phyloP scores from a whole-genome alignment of 2,329 filamentous ascomycete species.

The Paraphaeosphaeria minitans region DNA sequence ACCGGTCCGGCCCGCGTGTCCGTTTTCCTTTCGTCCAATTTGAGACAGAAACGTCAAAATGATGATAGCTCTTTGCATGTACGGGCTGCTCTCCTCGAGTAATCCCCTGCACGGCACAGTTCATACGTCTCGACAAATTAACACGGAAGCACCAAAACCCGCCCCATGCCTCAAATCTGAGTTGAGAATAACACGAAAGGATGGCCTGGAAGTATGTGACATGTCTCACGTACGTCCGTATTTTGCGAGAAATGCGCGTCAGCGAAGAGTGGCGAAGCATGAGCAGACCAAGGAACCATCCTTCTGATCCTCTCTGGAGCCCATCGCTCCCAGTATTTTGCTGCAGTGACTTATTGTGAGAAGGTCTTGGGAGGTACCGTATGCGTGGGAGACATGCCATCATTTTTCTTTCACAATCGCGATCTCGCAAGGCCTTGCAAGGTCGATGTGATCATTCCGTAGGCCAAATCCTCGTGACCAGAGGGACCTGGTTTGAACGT shows the following conservation, averaged over 20 bases:
- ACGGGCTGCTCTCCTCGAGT: neutral
- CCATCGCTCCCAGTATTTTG: neutral
- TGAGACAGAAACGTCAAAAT: too few relatives aligned
- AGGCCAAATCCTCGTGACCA: neutral
- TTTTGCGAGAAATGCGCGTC: neutral
- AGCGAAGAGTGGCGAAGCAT: neutral
- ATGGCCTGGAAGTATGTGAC: neutral
- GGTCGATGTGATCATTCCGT: neutral
- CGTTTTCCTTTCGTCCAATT: too few relatives aligned
- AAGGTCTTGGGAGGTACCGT: too few relatives aligned
- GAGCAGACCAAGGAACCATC: neutral
- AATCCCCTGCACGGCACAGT: neutral
- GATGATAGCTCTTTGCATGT: neutral
- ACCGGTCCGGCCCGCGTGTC: too few relatives aligned
- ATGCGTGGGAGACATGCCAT: neutral
- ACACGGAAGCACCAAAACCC: neutral
- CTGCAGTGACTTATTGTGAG: neutral
- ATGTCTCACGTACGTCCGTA: neutral
- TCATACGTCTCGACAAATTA: neutral
- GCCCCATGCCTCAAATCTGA: neutral
- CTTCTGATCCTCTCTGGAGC: neutral
- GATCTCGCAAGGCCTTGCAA: neutral
- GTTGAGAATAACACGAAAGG: neutral
- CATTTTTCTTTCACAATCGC: neutral
- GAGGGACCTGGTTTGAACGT: neutral